Evolutionary conservation across 805 yeast genomes (phyloP).

Genomic region (Hanseniaspora nectarophila): DNA sequence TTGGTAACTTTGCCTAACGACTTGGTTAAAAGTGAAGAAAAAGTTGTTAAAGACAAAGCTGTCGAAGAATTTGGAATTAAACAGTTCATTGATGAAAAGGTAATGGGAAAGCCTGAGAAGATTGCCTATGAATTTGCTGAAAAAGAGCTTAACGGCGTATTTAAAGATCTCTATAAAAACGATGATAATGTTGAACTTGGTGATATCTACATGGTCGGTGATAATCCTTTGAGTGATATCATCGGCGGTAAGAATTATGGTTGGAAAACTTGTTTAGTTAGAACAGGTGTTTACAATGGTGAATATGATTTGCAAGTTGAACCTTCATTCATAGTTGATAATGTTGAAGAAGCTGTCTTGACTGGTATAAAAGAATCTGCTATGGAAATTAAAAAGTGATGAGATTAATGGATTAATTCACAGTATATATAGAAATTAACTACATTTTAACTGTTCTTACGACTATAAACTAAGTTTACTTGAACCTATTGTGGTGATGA

Average conservation of each 20-base stretch:
- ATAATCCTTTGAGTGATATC: slow-evolving; percentile 88
- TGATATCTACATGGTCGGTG: slow-evolving; percentile 88
- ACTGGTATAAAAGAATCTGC: not conserved
- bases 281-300: slow-evolving; percentile 77
- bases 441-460: too few relatives aligned
- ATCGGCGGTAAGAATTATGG: slow-evolving; percentile 78
- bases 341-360: slow-evolving; percentile 42
- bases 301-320: slow-evolving; percentile 34
- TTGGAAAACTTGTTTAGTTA: slow-evolving; percentile 76
- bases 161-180: not conserved
- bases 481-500: too few relatives aligned
- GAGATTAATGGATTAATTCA: too few relatives aligned
- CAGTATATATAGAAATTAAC: too few relatives aligned
- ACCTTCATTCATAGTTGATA: slow-evolving; percentile 41
- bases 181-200: slow-evolving; percentile 25
- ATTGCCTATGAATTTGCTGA: slow-evolving; percentile 77
- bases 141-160: slow-evolving; percentile 35
- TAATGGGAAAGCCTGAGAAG: slow-evolving; percentile 72
- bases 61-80: slow-evolving; percentile 21
- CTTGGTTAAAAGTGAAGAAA: not conserved
- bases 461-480: too few relatives aligned
- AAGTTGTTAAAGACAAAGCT: not conserved
- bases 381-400: not conserved
- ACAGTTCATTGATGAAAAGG: slow-evolving; percentile 40
- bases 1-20: slow-evolving; percentile 6